Base-by-base conservation (phyloP, 2,329 filamentous ascomycete species). In the Periconia macrospinosa region DNA sequence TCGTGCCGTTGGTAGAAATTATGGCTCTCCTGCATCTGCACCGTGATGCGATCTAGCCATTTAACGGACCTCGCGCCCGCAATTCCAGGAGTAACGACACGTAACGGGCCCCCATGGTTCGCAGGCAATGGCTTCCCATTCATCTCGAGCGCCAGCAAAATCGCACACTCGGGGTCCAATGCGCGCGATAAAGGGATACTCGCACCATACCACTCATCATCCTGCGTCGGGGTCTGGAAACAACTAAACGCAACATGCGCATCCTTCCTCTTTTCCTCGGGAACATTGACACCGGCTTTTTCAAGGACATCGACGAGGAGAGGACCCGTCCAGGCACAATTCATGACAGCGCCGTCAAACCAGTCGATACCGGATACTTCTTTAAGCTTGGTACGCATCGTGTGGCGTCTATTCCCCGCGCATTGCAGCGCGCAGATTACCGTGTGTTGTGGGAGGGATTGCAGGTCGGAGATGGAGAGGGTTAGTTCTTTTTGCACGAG, bases 321-420 rank as follows among this genome's bases (percentile, higher is more conserved):
- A 2, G 83, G 83, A 0, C 69, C 69, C 14, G 73, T 77, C 82
- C 82, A 86, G 50, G 71, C 76, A 60, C 82, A 84, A 60, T 85
- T 86, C 81, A 85, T 85, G 18, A 85, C 78, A 0, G 83, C 83
- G 40, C 78, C 83, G 59, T 85, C 83, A 37, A 77, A 77, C 83
- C 84, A 86, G 61, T 86, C 82, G 41, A 86, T 79, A 0, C 83
- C 84, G 33, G 77, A 71, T 6, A 86, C 83, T 66, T 86, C 83
- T 61, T 83, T 83, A 23, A 85, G 69, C 57, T 79, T 73, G 1
- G 81, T 85, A 23, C 83, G 80, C 83, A 86, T 86, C 1, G 81
- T 83, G 62, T 86, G 83, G 11, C 83, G 78, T 8, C 84, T 73
- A 59, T 86, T 86, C 18, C 83, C 83, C 2, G 83, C 83, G 58